Evolutionary conservation across 768 basidiomycete species (phyloP).

Genomic region (Astraeus odoratus): DNA sequence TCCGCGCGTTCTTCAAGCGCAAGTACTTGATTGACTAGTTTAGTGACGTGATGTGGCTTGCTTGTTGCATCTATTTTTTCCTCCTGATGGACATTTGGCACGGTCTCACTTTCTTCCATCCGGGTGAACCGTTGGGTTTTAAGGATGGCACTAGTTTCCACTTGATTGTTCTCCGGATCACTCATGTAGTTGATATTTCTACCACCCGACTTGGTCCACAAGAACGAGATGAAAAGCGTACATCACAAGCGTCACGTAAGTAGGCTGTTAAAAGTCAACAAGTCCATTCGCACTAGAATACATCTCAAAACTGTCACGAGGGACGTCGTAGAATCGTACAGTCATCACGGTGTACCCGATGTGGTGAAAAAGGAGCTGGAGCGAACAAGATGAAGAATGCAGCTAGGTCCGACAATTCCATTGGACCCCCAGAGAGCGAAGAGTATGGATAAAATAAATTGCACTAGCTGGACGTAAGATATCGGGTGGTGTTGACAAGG

Average conservation of each 20-base stretch:
- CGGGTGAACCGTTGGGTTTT: not conserved
- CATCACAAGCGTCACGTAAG: too few species aligned
- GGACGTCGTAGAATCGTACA: too few species aligned
- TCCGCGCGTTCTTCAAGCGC: slow-evolving; percentile 92
- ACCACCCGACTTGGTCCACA: not conserved
- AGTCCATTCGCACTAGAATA: not conserved
- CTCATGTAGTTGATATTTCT: not conserved
- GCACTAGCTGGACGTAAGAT: not conserved
- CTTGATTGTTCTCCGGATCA: not conserved
- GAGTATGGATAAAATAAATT: too few species aligned
- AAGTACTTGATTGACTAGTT: slow-evolving; percentile 87
- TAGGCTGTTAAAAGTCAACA: too few species aligned
- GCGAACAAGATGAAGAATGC: too few species aligned
- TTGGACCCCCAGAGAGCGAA: too few species aligned
- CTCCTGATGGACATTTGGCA: not conserved
- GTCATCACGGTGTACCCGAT: too few species aligned
- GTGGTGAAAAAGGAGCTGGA: too few species aligned
- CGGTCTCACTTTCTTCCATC: not conserved
- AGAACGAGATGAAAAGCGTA: too few species aligned
- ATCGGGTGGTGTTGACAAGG: not conserved
- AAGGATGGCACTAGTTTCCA: not conserved
- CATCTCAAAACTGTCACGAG: too few species aligned
- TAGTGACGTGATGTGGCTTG: too few species aligned
- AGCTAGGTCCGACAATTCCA: too few species aligned
- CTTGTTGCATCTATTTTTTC: slow-evolving; percentile 6